Evolutionary conservation across 495 filamentous ascomycete genomes (phyloP).

Genomic region (Neurospora sp.): DNA sequence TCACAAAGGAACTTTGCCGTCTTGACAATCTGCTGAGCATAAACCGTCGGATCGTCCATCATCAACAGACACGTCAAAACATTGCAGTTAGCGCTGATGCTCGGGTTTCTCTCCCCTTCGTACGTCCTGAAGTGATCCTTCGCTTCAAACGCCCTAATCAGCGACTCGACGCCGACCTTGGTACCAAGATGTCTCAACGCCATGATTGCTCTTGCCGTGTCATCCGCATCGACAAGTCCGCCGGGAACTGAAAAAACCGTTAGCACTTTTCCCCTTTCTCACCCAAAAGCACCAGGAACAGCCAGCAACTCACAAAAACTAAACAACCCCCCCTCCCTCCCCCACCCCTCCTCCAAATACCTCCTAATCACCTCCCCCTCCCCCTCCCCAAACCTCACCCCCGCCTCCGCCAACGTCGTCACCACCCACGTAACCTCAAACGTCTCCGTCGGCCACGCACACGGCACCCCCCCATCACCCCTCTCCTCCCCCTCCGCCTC

Average conservation of each 20-base stretch:
- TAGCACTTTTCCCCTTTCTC: background rate
- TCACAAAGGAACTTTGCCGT: background rate
- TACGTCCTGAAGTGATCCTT: background rate
- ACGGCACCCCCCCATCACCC: background rate
- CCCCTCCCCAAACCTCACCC: background rate
- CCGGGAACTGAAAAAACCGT: background rate
- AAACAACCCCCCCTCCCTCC: background rate
- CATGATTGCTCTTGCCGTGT: background rate
- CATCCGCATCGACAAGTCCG: background rate
- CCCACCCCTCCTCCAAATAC: background rate
- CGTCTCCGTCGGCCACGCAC: background rate
- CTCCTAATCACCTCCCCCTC: background rate
- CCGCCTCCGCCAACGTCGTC: background rate
- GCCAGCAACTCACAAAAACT: background rate
- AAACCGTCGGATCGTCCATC: background rate
- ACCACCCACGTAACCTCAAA: background rate
- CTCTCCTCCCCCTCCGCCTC: background rate
- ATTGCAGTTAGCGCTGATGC: background rate
- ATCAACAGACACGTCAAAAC: background rate
- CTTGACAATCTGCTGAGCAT: background rate
- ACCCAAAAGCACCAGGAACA: no score
- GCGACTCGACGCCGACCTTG: background rate
- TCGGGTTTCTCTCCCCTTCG: background rate
- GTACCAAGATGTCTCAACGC: background rate
- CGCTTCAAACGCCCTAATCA: background rate